Percentiles rank a stretch among this genome's conserved stretches.
These are phyloP conservation scores for Colletotrichum nymphaeae DNA, from an alignment of 2,329 filamentous ascomycete genomes.

Conservation along the genomic window DNA sequence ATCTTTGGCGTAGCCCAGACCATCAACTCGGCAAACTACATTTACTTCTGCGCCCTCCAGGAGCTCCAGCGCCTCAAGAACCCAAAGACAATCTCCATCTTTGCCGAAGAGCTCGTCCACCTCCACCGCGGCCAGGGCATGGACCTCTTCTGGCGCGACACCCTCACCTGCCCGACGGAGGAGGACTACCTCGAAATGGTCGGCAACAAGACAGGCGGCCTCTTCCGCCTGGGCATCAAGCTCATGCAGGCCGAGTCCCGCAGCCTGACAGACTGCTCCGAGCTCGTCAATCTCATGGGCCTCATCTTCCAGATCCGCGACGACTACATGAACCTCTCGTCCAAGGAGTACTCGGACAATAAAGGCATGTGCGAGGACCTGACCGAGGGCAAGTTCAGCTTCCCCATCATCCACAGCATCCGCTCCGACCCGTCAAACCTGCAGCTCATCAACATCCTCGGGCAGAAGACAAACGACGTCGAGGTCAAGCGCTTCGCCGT, in stretches of 20 bases:
- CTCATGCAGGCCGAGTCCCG: conserved; percentile 84
- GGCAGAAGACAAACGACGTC: conserved; percentile 87
- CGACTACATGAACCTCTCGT: conserved; percentile 91
- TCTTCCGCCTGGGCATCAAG: conserved; percentile 87
- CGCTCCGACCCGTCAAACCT: conserved; percentile 78
- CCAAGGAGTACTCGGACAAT: conserved; percentile 81
- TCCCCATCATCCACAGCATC: conserved; percentile 94
- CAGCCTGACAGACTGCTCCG: conserved; percentile 74
- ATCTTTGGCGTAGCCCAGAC: conserved; percentile 90
- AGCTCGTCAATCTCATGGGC: conserved; percentile 86
- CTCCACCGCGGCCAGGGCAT: conserved; percentile 90
- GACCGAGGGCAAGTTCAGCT: conserved; percentile 97
- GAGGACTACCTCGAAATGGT: conserved; percentile 97
- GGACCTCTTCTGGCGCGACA: conserved; percentile 92
- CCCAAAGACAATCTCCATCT: conserved; percentile 75
- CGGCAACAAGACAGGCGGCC: conserved; percentile 87
- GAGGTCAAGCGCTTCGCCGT: conserved; percentile 94
- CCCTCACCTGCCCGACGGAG: conserved; percentile 83
- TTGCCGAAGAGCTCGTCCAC: conserved; percentile 85
- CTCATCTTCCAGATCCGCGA: conserved; percentile 92
- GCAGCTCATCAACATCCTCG: conserved; percentile 90
- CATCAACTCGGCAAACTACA: conserved; percentile 91
- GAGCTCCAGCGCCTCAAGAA: conserved; percentile 80
- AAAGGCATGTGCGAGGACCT: conserved; percentile 96
- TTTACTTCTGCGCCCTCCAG: conserved; percentile 84